Percentiles rank a stretch among this genome's conserved stretches.
Conservation (phyloP, 2,329 filamentous ascomycete genomes). For the Venturia aucupariae region DNA sequence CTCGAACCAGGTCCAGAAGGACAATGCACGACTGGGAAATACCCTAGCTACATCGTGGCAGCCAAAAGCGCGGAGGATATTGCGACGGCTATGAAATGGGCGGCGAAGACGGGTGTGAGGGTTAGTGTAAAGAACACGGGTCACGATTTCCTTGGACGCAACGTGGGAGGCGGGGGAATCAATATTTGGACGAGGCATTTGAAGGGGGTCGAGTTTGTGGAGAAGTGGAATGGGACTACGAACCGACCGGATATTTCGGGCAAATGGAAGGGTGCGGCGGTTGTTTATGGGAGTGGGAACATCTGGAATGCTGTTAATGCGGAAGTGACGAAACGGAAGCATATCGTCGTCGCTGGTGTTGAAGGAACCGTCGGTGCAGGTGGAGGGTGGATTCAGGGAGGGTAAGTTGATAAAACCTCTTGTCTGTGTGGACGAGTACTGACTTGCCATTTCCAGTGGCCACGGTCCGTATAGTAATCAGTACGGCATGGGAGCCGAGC, state of each 20-base stretch:
- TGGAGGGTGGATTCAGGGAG: constrained; percentile 19
- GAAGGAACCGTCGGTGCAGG: constrained; percentile 17
- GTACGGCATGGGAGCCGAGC: constrained; percentile 37
- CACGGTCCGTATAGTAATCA: constrained; percentile 31
- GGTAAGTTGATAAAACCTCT: neutral
- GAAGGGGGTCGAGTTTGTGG: constrained; percentile 3
- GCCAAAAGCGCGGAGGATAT: constrained; percentile 10
- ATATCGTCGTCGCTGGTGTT: constrained; percentile 9
- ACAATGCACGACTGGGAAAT: constrained; percentile 7
- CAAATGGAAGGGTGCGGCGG: constrained; percentile 5
- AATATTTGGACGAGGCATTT: constrained; percentile 15
- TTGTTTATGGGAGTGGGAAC: neutral
- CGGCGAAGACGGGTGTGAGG: constrained; percentile 7
- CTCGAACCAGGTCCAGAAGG: neutral
- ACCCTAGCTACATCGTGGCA: constrained; percentile 13
- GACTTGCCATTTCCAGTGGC: constrained; percentile 23
- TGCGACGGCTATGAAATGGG: constrained; percentile 11
- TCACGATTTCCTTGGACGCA: constrained; percentile 15
- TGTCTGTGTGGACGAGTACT: neutral
- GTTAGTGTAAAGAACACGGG: constrained; percentile 15
- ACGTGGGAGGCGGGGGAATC: neutral
- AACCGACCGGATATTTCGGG: constrained; percentile 4
- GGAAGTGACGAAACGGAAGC: neutral
- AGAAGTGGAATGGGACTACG: constrained; percentile 5
- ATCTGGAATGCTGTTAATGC: neutral